phyloP scores from a whole-genome alignment of 1,284 basidiomycete genomes.

The Moniliophthora roreri region DNA sequence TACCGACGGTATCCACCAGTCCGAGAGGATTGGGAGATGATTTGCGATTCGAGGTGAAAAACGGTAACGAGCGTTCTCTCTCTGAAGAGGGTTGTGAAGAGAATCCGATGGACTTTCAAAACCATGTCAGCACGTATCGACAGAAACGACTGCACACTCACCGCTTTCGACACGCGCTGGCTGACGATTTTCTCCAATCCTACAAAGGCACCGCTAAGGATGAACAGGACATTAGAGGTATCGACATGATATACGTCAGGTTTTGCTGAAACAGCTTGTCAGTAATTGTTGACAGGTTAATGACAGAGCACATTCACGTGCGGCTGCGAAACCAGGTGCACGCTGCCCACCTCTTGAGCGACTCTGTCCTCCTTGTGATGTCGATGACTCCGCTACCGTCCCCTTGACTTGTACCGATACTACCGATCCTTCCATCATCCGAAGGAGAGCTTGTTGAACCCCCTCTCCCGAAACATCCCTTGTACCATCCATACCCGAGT shows the following conservation, averaged over 20 bases:
- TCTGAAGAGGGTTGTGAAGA: conserved; percentile 62
- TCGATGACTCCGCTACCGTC: conserved; percentile 42
- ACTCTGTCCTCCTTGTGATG: conserved; percentile 41
- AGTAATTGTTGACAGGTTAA: conserved; percentile 5
- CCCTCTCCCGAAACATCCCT: conserved; percentile 96
- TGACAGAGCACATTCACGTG: conserved; percentile 30
- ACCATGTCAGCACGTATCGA: not conserved
- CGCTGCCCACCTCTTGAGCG: conserved; percentile 47
- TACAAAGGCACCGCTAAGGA: conserved; percentile 92
- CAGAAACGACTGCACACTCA: conserved; percentile 35
- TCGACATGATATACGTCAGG: conserved; percentile 75
- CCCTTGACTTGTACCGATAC: conserved; percentile 81
- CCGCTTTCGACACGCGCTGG: conserved; percentile 79
- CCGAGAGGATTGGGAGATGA: conserved; percentile 54
- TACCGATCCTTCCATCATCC: conserved; percentile 91
- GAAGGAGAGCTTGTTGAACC: conserved; percentile 89
- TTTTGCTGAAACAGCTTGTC: conserved; percentile 42
- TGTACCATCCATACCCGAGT: conserved; percentile 67
- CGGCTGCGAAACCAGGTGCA: conserved; percentile 27
- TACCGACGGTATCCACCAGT: conserved; percentile 67
- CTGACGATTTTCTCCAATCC: conserved; percentile 85
- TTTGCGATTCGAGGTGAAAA: conserved; percentile 73
- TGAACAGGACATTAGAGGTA: conserved; percentile 89
- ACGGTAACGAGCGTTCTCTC: conserved; percentile 47
- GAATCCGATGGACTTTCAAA: conserved; percentile 83